Conservation (phyloP, 2,329 filamentous ascomycete genomes). For the Hypoxylon sp. region DNA sequence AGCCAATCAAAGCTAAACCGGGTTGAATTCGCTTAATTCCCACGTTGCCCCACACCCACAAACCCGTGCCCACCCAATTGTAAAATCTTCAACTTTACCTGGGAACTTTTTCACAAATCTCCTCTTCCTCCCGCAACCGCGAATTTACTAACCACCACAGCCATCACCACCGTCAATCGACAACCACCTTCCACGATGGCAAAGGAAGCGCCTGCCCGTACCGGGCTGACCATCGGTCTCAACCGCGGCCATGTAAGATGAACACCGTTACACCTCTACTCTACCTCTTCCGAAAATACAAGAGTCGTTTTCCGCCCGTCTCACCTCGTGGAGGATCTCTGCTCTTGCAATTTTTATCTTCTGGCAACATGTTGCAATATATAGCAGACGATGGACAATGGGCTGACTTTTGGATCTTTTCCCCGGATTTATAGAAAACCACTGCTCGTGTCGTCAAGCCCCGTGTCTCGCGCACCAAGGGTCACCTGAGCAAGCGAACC, state of each 20-base stretch:
- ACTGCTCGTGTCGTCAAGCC: slow-evolving; percentile 83
- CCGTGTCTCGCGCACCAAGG: slow-evolving; percentile 89
- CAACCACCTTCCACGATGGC: slow-evolving; percentile 64
- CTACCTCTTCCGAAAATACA: slow-evolving; percentile 13
- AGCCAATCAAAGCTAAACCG: slow-evolving; percentile 28
- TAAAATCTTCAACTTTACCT: slow-evolving; percentile 41
- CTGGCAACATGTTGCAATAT: slow-evolving; percentile 48
- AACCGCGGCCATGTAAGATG: slow-evolving; percentile 76
- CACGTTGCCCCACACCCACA: slow-evolving; percentile 39
- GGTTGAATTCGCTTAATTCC: slow-evolving; percentile 41
- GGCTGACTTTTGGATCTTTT: slow-evolving; percentile 61
- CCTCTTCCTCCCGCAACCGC: slow-evolving; percentile 39
- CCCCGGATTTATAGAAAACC: slow-evolving; percentile 76
- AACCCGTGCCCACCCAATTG: slow-evolving; percentile 38
- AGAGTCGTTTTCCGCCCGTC: slow-evolving; percentile 59
- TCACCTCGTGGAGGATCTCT: slow-evolving; percentile 84
- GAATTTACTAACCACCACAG: slow-evolving; percentile 52
- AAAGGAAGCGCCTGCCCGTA: slow-evolving; percentile 70
- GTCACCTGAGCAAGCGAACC: slow-evolving; percentile 96
- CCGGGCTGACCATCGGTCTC: slow-evolving; percentile 71
- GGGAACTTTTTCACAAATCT: slow-evolving; percentile 34
- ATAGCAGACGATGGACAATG: slow-evolving; percentile 74
- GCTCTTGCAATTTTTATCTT: slow-evolving; percentile 59
- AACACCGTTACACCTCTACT: slow-evolving; percentile 34
- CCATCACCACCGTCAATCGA: slow-evolving; percentile 46